A percentile compares a stretch with the other conserved stretches of the same genome.
These are phyloP conservation scores for Dunaliella sp. DNA, from an alignment of 139 green algal species.

Conservation along the genomic window DNA sequence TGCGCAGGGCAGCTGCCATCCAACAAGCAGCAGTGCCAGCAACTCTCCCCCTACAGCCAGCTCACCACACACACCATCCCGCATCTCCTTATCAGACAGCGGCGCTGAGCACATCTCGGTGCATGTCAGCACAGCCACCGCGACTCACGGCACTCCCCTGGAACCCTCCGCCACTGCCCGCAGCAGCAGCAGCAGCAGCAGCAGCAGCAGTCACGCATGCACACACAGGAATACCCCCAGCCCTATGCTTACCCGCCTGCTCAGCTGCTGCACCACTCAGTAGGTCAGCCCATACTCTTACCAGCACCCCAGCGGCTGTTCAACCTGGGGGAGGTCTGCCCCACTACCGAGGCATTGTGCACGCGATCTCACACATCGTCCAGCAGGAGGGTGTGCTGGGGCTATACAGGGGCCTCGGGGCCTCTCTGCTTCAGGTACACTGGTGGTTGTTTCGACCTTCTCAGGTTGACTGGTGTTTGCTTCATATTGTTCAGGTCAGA, in stretches of 20 bases:
- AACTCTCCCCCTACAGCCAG: conserved; percentile 5
- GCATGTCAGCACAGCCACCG: background rate
- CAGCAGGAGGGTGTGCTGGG: conserved; percentile 76
- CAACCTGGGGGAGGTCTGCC: too few relatives aligned
- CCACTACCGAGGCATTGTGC: conserved; percentile 73
- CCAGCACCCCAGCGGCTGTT: too few relatives aligned
- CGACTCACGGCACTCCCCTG: background rate
- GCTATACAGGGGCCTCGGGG: conserved; percentile 88
- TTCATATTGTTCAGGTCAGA: background rate
- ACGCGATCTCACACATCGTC: conserved; percentile 71
- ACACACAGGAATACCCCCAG: too few relatives aligned
- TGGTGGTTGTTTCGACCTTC: background rate
- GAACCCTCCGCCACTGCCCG: too few relatives aligned
- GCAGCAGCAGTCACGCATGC: background rate
- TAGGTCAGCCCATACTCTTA: background rate
- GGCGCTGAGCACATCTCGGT: background rate
- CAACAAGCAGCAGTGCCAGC: too few relatives aligned
- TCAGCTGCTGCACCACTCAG: too few relatives aligned
- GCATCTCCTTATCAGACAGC: background rate
- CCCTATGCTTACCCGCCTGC: too few relatives aligned
- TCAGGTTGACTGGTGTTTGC: background rate
- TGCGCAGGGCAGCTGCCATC: background rate
- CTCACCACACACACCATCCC: background rate
- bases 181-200: conserved; percentile 7
- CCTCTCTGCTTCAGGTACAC: conserved; percentile 82